Conservation (phyloP, 768 basidiomycete genomes). For the Suillus variegatus region DNA sequence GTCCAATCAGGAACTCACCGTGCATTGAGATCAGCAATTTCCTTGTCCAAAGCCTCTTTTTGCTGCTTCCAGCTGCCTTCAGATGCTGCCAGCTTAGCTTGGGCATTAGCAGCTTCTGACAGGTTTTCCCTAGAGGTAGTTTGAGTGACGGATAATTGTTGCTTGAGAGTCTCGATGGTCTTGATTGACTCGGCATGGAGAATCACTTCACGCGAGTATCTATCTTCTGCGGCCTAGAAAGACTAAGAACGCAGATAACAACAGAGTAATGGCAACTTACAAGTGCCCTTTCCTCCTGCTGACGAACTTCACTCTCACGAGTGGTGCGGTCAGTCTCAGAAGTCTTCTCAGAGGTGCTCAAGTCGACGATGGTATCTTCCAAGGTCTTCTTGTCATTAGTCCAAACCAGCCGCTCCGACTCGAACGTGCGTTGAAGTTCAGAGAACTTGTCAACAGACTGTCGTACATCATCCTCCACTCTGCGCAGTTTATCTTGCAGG, state of each 20-base stretch:
- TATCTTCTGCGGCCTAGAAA: slow-evolving; percentile 69
- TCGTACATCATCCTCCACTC: slow-evolving; percentile 54
- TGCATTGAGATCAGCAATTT: slow-evolving; percentile 67
- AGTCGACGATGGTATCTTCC: slow-evolving; percentile 80
- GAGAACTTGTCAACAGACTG: slow-evolving; percentile 49
- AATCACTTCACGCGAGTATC: slow-evolving; percentile 80
- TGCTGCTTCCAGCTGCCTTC: slow-evolving; percentile 83
- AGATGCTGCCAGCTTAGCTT: slow-evolving; percentile 68
- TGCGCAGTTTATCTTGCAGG: slow-evolving; percentile 61
- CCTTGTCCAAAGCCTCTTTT: slow-evolving; percentile 74
- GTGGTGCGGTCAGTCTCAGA: slow-evolving; percentile 62
- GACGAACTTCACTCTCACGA: slow-evolving; percentile 66
- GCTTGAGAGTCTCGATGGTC: slow-evolving; percentile 60
- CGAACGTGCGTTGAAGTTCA: slow-evolving; percentile 65
- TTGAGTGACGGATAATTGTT: slow-evolving; percentile 57
- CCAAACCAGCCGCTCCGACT: slow-evolving; percentile 71
- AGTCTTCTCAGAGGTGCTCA: slow-evolving; percentile 72
- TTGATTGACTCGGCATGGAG: slow-evolving; percentile 87
- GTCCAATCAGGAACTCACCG: slow-evolving; percentile 46
- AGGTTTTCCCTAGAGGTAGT: slow-evolving; percentile 56
- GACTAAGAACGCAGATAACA: not conserved
- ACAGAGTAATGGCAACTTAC: slow-evolving; percentile 34
- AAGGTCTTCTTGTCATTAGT: slow-evolving; percentile 76
- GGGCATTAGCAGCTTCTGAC: slow-evolving; percentile 70
- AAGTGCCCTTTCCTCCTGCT: slow-evolving; percentile 69